phyloP scores from a whole-genome alignment of 371 early-diverging fungal genomes.

The Coemansia sp. region DNA sequence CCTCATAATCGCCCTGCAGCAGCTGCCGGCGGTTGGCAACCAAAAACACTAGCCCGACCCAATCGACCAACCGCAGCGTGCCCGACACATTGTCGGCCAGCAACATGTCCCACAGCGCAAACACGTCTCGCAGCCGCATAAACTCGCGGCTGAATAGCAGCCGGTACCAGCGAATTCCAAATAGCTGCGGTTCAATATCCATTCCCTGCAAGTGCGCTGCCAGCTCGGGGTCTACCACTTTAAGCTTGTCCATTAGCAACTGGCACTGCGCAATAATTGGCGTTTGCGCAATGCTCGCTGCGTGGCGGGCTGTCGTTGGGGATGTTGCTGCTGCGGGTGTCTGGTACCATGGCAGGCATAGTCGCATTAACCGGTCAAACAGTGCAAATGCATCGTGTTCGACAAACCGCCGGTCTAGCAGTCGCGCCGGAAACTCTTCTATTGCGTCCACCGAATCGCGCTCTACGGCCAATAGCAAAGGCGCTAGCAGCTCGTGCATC shows the following conservation, averaged over 20 bases:
- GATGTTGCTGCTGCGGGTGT: conserved; percentile 10
- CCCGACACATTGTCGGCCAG: conserved; percentile 70
- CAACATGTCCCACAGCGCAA: conserved; percentile 83
- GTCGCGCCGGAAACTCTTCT: neutral
- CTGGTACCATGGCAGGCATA: conserved; percentile 81
- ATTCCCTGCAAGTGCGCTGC: conserved; percentile 67
- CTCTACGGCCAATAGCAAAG: conserved; percentile 74
- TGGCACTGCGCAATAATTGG: conserved; percentile 76
- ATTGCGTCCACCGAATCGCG: conserved; percentile 55
- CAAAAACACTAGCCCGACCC: conserved; percentile 75
- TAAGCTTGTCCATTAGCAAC: conserved; percentile 71
- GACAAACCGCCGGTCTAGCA: conserved; percentile 61
- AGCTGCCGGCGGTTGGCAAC: conserved; percentile 73
- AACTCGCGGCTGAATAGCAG: conserved; percentile 90
- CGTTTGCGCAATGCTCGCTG: conserved; percentile 50
- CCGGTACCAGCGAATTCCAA: conserved; percentile 92
- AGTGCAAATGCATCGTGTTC: conserved; percentile 86
- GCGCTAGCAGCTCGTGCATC: conserved; percentile 95
- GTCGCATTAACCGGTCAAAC: conserved; percentile 79
- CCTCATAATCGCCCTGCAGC: conserved; percentile 71
- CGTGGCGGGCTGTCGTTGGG: conserved; percentile 1
- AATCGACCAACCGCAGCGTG: conserved; percentile 74
- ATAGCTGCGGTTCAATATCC: conserved; percentile 90
- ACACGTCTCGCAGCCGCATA: conserved; percentile 64
- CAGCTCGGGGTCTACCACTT: conserved; percentile 67